phyloP scores from a whole-genome alignment of 2,329 filamentous ascomycete genomes.

The Fusarium siculi region DNA sequence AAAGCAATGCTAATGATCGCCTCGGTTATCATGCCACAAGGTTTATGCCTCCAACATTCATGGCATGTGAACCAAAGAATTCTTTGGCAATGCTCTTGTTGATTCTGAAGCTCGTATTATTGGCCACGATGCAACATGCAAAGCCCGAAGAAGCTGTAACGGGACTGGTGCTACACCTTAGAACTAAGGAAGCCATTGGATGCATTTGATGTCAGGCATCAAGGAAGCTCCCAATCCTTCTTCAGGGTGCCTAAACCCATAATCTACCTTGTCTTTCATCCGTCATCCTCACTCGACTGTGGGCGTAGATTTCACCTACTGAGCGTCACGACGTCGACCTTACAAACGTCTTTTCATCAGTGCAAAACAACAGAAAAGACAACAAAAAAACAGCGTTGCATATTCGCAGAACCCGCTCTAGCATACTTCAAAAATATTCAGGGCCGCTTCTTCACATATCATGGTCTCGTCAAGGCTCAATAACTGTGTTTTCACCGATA shows the following conservation, averaged over 20 bases:
- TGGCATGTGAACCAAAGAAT: background rate
- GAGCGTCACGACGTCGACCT: background rate
- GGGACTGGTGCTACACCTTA: background rate
- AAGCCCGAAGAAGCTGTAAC: background rate
- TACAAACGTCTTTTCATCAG: background rate
- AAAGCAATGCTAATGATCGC: background rate
- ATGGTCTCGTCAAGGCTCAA: background rate
- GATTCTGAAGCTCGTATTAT: background rate
- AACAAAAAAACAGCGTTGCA: no score
- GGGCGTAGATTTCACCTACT: background rate
- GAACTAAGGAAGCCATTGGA: background rate
- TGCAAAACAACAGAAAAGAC: background rate
- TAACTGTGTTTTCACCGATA: background rate
- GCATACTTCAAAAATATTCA: background rate
- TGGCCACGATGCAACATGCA: background rate
- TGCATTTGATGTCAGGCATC: background rate
- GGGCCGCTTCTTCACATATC: no score
- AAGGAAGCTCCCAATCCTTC: background rate
- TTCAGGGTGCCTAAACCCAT: background rate
- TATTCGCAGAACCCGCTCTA: no score
- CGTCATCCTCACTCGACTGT: background rate
- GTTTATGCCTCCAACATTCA: background rate
- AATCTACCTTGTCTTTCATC: background rate
- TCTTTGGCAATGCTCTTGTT: background rate
- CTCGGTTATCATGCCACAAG: background rate